Conservation (phyloP, 2,329 filamentous ascomycete species). For the Aspergillus ibericus region DNA sequence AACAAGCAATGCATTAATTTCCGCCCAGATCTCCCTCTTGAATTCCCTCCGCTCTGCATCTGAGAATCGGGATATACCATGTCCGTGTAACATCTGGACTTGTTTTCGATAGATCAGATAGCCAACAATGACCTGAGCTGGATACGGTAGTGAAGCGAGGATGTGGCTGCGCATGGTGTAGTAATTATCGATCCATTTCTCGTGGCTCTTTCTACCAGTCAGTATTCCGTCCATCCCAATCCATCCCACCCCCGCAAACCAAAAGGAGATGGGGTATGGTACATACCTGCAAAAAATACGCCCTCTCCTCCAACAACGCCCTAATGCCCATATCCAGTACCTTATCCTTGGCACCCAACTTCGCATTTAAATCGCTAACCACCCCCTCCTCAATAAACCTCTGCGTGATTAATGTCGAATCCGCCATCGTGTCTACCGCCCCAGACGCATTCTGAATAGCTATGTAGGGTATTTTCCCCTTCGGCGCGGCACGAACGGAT, state of each 20-base stretch:
- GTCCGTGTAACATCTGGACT: constrained; percentile 52
- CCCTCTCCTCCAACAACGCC: constrained; percentile 60
- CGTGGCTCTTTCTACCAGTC: constrained; percentile 39
- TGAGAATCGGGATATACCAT: constrained; percentile 56
- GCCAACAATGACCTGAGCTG: constrained; percentile 54
- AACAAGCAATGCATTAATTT: constrained; percentile 48
- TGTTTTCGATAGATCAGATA: constrained; percentile 49
- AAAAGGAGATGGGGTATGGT: too few species aligned
- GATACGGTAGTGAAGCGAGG: constrained; percentile 53
- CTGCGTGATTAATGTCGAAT: constrained; percentile 58
- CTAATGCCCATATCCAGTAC: constrained; percentile 55
- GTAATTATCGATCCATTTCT: constrained; percentile 63
- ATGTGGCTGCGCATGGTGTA: constrained; percentile 57
- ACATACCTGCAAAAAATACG: constrained; percentile 59
- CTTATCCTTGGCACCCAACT: constrained; percentile 40
- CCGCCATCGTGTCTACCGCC: constrained; percentile 38
- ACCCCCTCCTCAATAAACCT: constrained; percentile 44
- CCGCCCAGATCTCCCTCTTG: constrained; percentile 55
- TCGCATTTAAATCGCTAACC: constrained; percentile 52
- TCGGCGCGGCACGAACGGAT: constrained; percentile 49
- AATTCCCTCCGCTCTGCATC: constrained; percentile 51
- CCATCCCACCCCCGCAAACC: background rate
- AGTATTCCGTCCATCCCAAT: background rate
- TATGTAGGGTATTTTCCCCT: constrained; percentile 63
- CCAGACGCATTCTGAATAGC: constrained; percentile 24